Percentiles rank a stretch among this genome's conserved stretches.
Conservation (phyloP, 352 stramenopile genomes). For the Pythium biforme region DNA sequence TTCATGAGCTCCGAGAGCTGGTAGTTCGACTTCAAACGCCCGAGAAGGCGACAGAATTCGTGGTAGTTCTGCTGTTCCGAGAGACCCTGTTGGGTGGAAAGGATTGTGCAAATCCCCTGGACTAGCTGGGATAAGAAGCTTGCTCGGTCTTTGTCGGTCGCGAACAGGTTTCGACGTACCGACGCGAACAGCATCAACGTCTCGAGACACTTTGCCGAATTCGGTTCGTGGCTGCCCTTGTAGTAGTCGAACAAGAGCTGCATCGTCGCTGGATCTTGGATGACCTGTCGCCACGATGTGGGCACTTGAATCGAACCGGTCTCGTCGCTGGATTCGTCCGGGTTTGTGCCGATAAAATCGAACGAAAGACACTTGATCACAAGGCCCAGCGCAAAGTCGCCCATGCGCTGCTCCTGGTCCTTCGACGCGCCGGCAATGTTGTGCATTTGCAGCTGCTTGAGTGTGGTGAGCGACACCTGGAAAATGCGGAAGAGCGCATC, state of each 20-base stretch:
- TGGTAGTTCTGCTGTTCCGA: constrained; percentile 99
- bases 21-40: constrained; percentile 97
- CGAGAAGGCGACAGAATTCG: constrained; percentile 98
- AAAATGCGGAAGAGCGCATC: constrained; percentile 95
- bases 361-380: constrained; percentile 96
- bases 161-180: constrained; percentile 96
- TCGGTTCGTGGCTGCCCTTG: constrained; percentile 90
- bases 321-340: constrained; percentile 97
- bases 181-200: constrained; percentile 95
- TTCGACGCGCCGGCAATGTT: constrained; percentile 77
- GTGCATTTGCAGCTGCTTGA: constrained; percentile 94
- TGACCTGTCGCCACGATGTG: constrained; percentile 92
- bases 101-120: constrained; percentile 92
- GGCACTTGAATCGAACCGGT: constrained; percentile 97
- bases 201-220: constrained; percentile 95
- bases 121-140: constrained; percentile 94
- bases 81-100: constrained; percentile 94
- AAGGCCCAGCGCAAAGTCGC: constrained; percentile 91
- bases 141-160: constrained; percentile 94
- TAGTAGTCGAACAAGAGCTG: constrained; percentile 98
- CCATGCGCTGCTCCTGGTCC: constrained; percentile 91
- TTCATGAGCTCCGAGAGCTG: constrained; percentile 98
- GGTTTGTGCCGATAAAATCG: constrained; percentile 99
- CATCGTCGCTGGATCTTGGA: constrained; percentile 94
- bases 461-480: constrained; percentile 94